phyloP scores from a whole-genome alignment of 2,329 filamentous ascomycete species.

The Sporothrix luriei region DNA sequence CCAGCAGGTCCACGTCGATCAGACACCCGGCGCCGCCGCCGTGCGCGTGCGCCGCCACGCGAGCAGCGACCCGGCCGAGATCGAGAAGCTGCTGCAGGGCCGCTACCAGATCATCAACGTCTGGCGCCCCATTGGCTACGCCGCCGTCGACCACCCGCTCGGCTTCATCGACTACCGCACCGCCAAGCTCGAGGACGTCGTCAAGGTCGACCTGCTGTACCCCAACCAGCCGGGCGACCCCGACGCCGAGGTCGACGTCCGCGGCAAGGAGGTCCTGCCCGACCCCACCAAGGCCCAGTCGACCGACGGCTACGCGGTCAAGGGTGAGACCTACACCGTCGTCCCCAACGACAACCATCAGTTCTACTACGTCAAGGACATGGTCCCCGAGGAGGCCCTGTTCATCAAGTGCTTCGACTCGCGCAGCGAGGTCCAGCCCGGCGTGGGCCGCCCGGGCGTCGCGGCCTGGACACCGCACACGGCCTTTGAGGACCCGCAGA shows the following conservation, averaged over 20 bases:
- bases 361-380: constrained; percentile 69
- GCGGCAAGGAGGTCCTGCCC: constrained; percentile 60
- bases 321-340: constrained; percentile 64
- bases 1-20: constrained; percentile 71
- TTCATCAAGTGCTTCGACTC: constrained; percentile 60
- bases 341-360: constrained; percentile 59
- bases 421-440: constrained; percentile 44
- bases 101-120: constrained; percentile 71
- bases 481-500: constrained; percentile 59
- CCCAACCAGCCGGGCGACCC: constrained; percentile 48
- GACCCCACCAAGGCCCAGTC: constrained; percentile 51
- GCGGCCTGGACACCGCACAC: constrained; percentile 56
- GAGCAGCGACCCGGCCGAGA: constrained; percentile 49
- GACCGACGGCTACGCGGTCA: constrained; percentile 63
- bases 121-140: constrained; percentile 67
- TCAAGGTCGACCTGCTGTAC: constrained; percentile 65
- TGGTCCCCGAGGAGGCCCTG: constrained; percentile 58
- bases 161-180: constrained; percentile 67
- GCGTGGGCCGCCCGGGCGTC: constrained; percentile 45
- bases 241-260: constrained; percentile 50
- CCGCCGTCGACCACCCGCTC: constrained; percentile 64
- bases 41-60: constrained; percentile 64
- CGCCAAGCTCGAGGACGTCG: constrained; percentile 59
- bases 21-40: constrained; percentile 65
- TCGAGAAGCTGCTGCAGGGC: constrained; percentile 57